Evolutionary conservation across 768 basidiomycete genomes (phyloP).

Genomic region (Baorangia bicolor): DNA sequence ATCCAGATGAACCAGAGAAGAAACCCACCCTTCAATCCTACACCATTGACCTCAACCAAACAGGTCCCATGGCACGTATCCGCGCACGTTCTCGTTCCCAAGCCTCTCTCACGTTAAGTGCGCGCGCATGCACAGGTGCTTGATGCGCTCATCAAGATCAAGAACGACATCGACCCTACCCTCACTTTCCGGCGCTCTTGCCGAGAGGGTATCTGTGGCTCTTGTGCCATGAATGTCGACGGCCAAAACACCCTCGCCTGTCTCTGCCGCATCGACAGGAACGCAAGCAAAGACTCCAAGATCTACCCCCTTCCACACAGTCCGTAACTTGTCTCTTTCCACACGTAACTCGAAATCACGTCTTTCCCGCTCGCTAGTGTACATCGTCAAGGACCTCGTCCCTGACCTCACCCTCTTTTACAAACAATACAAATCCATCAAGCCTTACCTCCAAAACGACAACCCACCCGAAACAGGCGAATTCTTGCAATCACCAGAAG

Average conservation of each 20-base stretch:
- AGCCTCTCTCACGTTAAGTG: neutral
- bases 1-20: slow-evolving; percentile 90
- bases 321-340: slow-evolving; percentile 40
- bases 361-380: slow-evolving; percentile 58
- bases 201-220: slow-evolving; percentile 95
- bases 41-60: slow-evolving; percentile 89
- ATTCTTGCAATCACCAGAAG: slow-evolving; percentile 85
- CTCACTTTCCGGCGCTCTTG: slow-evolving; percentile 94
- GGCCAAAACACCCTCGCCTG: slow-evolving; percentile 98
- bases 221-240: slow-evolving; percentile 99
- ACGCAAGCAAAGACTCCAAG: slow-evolving; percentile 69
- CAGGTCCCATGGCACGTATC: slow-evolving; percentile 82
- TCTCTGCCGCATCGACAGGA: slow-evolving; percentile 90
- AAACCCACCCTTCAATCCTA: slow-evolving; percentile 92
- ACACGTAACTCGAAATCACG: neutral
- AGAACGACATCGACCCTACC: slow-evolving; percentile 97
- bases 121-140: slow-evolving; percentile 49
- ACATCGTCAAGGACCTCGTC: slow-evolving; percentile 98
- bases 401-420: slow-evolving; percentile 90
- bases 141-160: slow-evolving; percentile 97
- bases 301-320: slow-evolving; percentile 98
- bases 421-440: slow-evolving; percentile 99
- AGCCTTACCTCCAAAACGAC: slow-evolving; percentile 94
- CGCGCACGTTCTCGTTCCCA: neutral
- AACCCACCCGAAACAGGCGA: slow-evolving; percentile 84